Conservation (phyloP, 73 alveolate species). For the Tetrahymena elliotti region DNA sequence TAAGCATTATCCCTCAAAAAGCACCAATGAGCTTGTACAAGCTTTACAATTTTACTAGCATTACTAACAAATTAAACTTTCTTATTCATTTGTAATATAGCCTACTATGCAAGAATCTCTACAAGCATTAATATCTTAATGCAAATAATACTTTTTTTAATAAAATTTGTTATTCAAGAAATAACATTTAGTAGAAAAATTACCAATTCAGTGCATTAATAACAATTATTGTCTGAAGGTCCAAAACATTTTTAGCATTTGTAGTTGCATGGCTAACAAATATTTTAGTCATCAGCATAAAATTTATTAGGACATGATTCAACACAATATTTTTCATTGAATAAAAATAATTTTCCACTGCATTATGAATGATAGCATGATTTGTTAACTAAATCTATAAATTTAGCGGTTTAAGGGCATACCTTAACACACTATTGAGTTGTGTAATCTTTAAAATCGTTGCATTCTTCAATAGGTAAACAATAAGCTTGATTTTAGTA, state of each 20-base stretch:
- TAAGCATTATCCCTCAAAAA: background rate
- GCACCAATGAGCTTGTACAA: background rate
- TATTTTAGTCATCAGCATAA: background rate
- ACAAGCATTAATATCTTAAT: background rate
- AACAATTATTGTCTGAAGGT: background rate
- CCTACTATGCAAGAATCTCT: background rate
- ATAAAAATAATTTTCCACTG: background rate
- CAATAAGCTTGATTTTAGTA: background rate
- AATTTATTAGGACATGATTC: background rate
- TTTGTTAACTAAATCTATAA: background rate
- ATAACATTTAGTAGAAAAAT: background rate
- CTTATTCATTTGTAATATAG: background rate
- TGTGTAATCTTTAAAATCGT: background rate
- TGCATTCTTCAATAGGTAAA: background rate
- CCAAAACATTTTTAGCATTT: background rate
- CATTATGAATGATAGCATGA: background rate
- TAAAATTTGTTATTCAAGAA: background rate
- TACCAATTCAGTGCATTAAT: background rate
- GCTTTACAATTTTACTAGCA: background rate
- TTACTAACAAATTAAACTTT: background rate
- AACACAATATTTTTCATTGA: background rate
- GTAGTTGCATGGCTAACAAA: background rate
- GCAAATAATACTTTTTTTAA: background rate
- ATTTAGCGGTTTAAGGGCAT: background rate
- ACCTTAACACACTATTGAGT: background rate